Evolutionary conservation across 2,329 filamentous ascomycete species (phyloP).

Genomic region (Cadophora sp.): DNA sequence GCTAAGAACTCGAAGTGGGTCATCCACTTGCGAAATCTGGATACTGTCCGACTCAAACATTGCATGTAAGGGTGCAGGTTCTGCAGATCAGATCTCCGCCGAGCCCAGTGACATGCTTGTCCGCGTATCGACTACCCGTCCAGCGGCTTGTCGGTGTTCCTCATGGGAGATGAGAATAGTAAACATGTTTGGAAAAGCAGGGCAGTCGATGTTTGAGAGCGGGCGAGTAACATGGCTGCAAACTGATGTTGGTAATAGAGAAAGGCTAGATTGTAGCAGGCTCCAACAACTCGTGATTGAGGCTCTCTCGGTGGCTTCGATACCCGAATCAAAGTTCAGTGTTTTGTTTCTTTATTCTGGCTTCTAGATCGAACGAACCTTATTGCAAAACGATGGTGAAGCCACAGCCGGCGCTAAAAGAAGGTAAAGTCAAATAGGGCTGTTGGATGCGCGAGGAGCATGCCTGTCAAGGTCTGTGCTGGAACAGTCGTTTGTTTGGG

Average conservation of each 20-base stretch:
- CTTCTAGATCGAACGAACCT: constrained; percentile 9
- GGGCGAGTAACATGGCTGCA: neutral
- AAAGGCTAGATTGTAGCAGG: neutral
- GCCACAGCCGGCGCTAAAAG: neutral
- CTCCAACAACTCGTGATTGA: neutral
- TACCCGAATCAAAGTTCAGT: neutral
- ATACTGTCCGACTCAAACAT: constrained; percentile 10
- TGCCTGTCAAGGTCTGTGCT: constrained; percentile 9
- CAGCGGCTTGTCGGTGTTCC: neutral
- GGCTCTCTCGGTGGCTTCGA: neutral
- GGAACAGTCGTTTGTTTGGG: constrained; percentile 11
- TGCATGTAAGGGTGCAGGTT: neutral
- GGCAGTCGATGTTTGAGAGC: neutral
- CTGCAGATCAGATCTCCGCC: neutral
- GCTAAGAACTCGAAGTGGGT: neutral
- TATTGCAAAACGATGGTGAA: neutral
- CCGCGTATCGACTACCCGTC: neutral
- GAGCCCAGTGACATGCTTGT: constrained; percentile 4
- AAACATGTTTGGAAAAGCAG: neutral
- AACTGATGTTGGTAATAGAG: neutral
- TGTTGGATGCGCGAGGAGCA: neutral
- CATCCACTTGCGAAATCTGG: neutral
- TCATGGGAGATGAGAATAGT: neutral
- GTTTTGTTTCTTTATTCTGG: neutral
- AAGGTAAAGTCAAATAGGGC: neutral